Base-by-base conservation (phyloP, 2,329 filamentous ascomycete genomes). In the Anthostomella pinea region DNA sequence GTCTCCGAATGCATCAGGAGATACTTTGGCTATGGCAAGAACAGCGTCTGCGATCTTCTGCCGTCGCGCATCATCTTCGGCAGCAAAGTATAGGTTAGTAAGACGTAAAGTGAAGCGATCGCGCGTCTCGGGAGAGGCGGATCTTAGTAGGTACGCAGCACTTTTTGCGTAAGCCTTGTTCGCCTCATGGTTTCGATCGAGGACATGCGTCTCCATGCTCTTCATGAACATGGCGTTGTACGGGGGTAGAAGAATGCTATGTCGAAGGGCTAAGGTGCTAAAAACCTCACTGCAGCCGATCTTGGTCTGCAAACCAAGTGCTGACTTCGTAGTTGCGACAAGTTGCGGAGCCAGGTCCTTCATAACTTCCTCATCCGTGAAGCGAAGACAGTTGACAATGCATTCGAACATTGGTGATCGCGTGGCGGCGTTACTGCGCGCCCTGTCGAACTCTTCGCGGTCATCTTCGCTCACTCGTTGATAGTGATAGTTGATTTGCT, bases 181-280 rank as follows among this genome's bases (percentile, higher is more conserved):
- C 38, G 96, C 90, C 13, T 94, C 93, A 51, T 96, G 89, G 56
- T 98, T 98, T 46, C 85, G 83, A 59, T 98, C 93, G 32, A 95
- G 75, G 1, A 90, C 79, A 39, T 90, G 79, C 60, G 87, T 91
- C 53, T 88, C 80, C 46, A 95, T 75, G 8, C 89, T 60, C 47
- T 82, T 83, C 33, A 96, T 69, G 53, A 96, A 89, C 7, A 75
- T 71, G 45, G 86, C 79, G 9, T 87, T 83, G 53, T 90, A 81
- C 0, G 86, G 81, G 23, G 75, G 77, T 60, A 96, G 87, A 19
- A 90, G 70, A 23, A 82, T 74, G 22, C 77, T 79, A 47, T 91
- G 85, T 9, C 88, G 79, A 33, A 90, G 91, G 33, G 87, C 86
- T 6, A 98, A 73, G 1, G 87, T 90, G 6, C 87, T 85, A 20